phyloP scores from a whole-genome alignment of 2,329 filamentous ascomycete species.

The Ceratocystis eucalypticola region DNA sequence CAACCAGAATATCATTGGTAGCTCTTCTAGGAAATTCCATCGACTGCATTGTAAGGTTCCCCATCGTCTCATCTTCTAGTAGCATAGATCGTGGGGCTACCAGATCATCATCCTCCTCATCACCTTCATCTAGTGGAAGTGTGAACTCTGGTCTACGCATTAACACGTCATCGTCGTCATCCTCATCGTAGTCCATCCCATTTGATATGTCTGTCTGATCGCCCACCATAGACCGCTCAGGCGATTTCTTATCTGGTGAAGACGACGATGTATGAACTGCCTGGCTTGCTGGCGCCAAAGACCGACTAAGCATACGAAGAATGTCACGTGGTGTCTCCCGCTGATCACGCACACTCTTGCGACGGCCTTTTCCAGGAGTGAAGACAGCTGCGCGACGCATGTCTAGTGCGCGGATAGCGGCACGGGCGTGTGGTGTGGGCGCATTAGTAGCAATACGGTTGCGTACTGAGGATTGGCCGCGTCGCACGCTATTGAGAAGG shows the following conservation, averaged over 20 bases:
- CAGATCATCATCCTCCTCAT: conserved; percentile 39
- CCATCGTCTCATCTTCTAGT: conserved; percentile 40
- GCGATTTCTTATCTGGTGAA: conserved; percentile 22
- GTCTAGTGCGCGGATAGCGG: conserved; percentile 45
- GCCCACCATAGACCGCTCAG: conserved; percentile 21
- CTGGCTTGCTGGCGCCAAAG: conserved; percentile 38
- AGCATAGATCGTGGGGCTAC: conserved; percentile 40
- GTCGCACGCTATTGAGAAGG: conserved; percentile 29
- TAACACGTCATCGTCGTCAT: conserved; percentile 39
- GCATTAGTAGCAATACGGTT: conserved; percentile 24
- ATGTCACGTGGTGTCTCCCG: conserved; percentile 43
- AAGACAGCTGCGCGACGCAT: conserved; percentile 45
- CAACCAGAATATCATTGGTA: conserved; percentile 32
- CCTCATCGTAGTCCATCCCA: conserved; percentile 25
- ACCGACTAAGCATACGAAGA: conserved; percentile 40
- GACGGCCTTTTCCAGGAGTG: conserved; percentile 44
- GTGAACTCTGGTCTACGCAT: conserved; percentile 42
- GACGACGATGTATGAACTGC: conserved; percentile 37
- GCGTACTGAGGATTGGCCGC: conserved; percentile 28
- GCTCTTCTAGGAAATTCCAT: conserved; percentile 46
- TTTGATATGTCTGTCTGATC: conserved; percentile 18
- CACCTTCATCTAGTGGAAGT: conserved; percentile 35
- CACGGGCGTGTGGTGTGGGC: conserved; percentile 47
- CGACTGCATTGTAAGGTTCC: conserved; percentile 44
- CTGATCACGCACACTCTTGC: conserved; percentile 43